Base-by-base conservation (phyloP, 352 stramenopile species). In the Phytophthora fragariae region DNA sequence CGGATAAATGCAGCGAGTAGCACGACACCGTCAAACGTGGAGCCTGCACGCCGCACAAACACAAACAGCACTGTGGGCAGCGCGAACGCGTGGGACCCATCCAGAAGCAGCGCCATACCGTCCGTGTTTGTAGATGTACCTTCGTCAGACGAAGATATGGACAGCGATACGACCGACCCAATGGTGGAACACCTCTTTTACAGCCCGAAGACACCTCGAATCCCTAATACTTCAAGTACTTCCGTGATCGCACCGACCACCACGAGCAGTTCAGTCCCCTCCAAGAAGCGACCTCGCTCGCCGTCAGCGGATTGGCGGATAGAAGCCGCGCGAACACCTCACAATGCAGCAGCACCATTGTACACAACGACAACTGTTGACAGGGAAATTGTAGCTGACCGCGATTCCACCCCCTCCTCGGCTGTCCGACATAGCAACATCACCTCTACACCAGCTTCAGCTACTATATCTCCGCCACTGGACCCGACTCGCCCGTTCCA, bases 171-270 rank as follows among this genome's bases (percentile, higher is more conserved):
- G 3, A 93, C 86, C n/a, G 86, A 93, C 49, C 86, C 86, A 41
- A 88, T 80, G 73, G 82, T 93, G 5, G 75, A 91, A 66, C 85
- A 93, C 56, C 63, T 93, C 17, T 93, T 93, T 31, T 93, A 93
- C 76, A 92, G 84, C n/a, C 82, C 86, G 14, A 92, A 92, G 37
- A 92, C 86, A 14, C 86, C 80, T 55, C 60, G 81, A 35, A 14
- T 64, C 3, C 52, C 55, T 56, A 41, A 6, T 52, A 39, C 35
- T 31, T 12, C 46, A 6, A 14, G 47, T 65, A 8, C 27, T 31
- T 5, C 33, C 8, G 65, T 37, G 8, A 29, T 27, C 44, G 33
- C 29, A 29, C 53, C 57, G 50, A 7, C 19, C 17, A 17, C 35
- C 19, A 76, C 17, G 39, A 46, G 5, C 3, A 59, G 39, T 24